A percentile compares a stretch with the other conserved stretches of the same genome.
Evolutionary conservation across 768 basidiomycete species (phyloP).

Genomic region (Lentinula edodes): DNA sequence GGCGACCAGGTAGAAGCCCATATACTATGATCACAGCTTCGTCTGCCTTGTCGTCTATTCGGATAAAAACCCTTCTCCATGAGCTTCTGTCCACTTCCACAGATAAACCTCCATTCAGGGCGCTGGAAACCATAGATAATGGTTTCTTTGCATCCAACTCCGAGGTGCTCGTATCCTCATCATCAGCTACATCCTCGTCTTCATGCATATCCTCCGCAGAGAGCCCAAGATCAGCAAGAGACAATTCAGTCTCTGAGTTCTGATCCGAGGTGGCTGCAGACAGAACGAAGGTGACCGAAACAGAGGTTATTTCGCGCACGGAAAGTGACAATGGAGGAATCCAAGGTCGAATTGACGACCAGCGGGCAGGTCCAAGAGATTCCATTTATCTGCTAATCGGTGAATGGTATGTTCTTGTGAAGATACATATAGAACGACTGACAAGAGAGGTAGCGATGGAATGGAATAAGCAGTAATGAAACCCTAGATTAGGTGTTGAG

Average conservation of each 20-base stretch:
- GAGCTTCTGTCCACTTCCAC: constrained; percentile 75
- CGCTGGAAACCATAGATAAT: constrained; percentile 52
- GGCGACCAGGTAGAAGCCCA: constrained; percentile 80
- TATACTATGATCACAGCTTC: constrained; percentile 91
- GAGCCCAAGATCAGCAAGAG: constrained; percentile 35
- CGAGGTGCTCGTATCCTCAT: constrained; percentile 11
- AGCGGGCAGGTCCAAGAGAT: constrained; percentile 26
- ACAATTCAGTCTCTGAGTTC: constrained; percentile 32
- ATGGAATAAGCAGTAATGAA: not conserved
- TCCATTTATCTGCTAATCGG: constrained; percentile 5
- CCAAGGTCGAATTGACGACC: constrained; percentile 79
- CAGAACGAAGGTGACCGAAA: constrained; percentile 77
- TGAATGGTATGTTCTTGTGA: not conserved
- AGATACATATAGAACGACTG: not conserved
- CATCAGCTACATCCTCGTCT: constrained; percentile 28
- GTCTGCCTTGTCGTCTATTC: constrained; percentile 74
- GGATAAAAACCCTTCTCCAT: constrained; percentile 77
- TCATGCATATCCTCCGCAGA: constrained; percentile 23
- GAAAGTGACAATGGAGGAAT: constrained; percentile 62
- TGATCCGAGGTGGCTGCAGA: constrained; percentile 43
- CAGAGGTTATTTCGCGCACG: constrained; percentile 79
- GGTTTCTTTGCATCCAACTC: constrained; percentile 18
- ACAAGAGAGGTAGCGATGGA: not conserved
- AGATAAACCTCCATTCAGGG: constrained; percentile 67
- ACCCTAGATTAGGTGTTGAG: not conserved